phyloP scores from a whole-genome alignment of 2,329 filamentous ascomycete genomes.

The Truncatella angustata region DNA sequence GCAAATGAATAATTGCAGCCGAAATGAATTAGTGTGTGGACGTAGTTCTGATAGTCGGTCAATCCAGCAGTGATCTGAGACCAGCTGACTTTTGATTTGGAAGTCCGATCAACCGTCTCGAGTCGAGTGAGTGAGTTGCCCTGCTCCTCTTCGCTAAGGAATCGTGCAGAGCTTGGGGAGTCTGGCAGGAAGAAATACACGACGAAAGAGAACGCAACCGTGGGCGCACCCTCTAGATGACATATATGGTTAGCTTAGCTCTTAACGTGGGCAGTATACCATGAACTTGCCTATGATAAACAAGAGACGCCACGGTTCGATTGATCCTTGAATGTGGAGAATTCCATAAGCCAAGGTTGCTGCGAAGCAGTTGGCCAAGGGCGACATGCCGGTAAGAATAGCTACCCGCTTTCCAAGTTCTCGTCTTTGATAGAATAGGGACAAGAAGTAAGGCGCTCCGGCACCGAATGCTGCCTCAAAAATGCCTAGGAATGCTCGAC shows the following conservation, averaged over 20 bases:
- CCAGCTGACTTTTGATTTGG: too few relatives aligned
- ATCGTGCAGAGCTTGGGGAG: slow-evolving; percentile 13
- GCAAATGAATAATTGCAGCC: slow-evolving; percentile 84
- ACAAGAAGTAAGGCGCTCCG: slow-evolving; percentile 39
- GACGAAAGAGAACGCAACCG: slow-evolving; percentile 10
- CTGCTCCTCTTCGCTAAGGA: slow-evolving; percentile 14
- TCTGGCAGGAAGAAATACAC: slow-evolving; percentile 14
- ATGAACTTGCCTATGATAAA: too few relatives aligned
- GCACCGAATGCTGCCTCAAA: slow-evolving; percentile 37
- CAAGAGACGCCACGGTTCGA: slow-evolving; percentile 16
- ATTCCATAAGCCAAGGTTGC: slow-evolving; percentile 20
- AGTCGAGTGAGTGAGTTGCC: slow-evolving; percentile 10
- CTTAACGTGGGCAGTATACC: too few relatives aligned
- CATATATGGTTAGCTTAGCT: too few relatives aligned
- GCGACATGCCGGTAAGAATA: slow-evolving; percentile 44
- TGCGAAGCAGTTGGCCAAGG: slow-evolving; percentile 19
- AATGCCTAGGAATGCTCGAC: slow-evolving; percentile 47
- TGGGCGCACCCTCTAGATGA: slow-evolving; percentile 15
- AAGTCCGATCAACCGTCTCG: too few relatives aligned
- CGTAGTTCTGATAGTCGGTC: too few relatives aligned
- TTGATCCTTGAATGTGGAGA: slow-evolving; percentile 11
- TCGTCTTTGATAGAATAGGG: slow-evolving; percentile 52
- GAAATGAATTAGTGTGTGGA: slow-evolving; percentile 82
- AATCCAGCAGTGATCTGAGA: too few relatives aligned
- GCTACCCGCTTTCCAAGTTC: slow-evolving; percentile 43